These are phyloP conservation scores for Saksenaea vasiformis DNA, from an alignment of 371 early-diverging fungal species.

Conservation along the genomic window DNA sequence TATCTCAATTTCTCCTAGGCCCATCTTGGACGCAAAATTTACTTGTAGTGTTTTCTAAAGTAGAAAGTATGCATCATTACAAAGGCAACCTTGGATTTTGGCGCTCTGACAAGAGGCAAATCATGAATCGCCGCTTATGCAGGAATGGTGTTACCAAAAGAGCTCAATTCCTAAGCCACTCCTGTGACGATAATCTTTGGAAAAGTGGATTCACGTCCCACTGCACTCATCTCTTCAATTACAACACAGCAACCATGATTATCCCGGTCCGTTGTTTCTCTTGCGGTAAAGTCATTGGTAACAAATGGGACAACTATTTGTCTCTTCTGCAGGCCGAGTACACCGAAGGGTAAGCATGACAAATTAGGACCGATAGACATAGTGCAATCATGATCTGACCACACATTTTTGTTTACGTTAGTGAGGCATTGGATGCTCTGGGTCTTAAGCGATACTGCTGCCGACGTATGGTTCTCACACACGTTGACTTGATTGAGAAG, in stretches of 20 bases:
- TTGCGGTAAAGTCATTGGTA: conserved; percentile 98
- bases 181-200: no score
- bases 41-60: no score
- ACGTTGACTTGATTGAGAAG: conserved; percentile 99
- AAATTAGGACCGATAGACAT: neutral
- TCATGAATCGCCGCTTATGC: no score
- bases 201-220: no score
- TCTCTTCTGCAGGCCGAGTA: conserved; percentile 77
- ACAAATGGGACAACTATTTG: conserved; percentile 97
- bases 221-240: no score
- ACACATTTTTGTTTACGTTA: conserved; percentile 24
- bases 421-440: conserved; percentile 91
- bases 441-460: conserved; percentile 99
- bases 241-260: conserved; percentile 69
- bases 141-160: no score
- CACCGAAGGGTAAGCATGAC: conserved; percentile 70
- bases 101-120: no score
- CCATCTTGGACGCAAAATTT: no score
- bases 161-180: no score
- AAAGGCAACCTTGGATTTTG: no score
- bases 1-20: no score
- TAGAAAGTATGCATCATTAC: no score
- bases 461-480: conserved; percentile 98
- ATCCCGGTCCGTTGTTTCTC: conserved; percentile 97
- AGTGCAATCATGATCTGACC: neutral